Base-by-base conservation (phyloP, 768 basidiomycete genomes). In the Tulasnella sp. region DNA sequence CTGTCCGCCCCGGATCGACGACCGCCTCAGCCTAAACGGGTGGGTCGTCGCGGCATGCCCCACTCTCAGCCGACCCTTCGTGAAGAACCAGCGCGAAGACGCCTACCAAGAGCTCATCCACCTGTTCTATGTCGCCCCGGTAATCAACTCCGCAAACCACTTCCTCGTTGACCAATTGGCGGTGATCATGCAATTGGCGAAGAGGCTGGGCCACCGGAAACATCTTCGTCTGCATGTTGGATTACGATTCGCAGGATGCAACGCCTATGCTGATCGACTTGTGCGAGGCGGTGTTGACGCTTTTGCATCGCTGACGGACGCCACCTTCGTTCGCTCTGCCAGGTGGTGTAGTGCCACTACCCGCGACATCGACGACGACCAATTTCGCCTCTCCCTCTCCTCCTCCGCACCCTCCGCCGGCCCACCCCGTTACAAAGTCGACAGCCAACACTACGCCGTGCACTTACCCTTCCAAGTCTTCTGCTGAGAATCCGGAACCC, bases 401-500 rank as follows among this genome's bases (percentile, higher is more conserved):
- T 94, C 94, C 21, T 94, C 96, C 0, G 94, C 95, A 81, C 90
- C 92, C 24, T 95, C 95, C 83, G 92, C 93, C 2, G 95, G 96
- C 0, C 98, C 98, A 21, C 97, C 97, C 3, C 93, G 97, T 81
- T 97, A 99, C 85, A 88, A 88, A 79, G 87, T 88, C 71, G 96
- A 94, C 3, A 91, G 95, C 1, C 87, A 89, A 40, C 93, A 97
- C 27, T 99, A 97, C 85, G 91, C 91, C 1, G 91, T 93, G 80
- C 97, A 99, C 83, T 90, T 99, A 1, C 98, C 98, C 5, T 98
- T 99, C 88, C 98, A 99, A 84, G 96, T 94, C 12, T 99, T 98
- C 87, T 99, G 98, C 87, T 99, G 98, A 86, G 98, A 99, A 87
- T 93, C 96, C 0, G 98, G 98, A 7, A 97, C 96, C 0, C 98